phyloP scores from a whole-genome alignment of 371 early-diverging fungal genomes.

The Spiromyces aspiralis region DNA sequence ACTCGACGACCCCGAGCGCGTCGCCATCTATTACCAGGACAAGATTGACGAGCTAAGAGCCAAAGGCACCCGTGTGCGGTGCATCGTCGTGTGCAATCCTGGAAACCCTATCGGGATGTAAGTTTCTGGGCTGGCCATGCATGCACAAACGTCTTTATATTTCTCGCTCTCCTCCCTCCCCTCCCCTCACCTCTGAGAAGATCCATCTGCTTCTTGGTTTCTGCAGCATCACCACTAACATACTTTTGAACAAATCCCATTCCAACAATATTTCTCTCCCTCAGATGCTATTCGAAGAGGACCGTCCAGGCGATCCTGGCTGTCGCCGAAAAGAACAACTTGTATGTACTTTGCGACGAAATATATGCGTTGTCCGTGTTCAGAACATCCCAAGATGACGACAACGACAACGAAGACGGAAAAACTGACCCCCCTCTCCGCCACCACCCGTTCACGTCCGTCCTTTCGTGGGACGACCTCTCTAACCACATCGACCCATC shows the following conservation, averaged over 20 bases:
- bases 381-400: constrained; percentile 11
- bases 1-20: constrained; percentile 22
- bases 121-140: no score
- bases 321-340: constrained; percentile 40
- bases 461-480: constrained; percentile 35
- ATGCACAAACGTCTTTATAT: no score
- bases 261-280: neutral
- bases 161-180: no score
- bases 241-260: neutral
- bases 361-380: constrained; percentile 62
- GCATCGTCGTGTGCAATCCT: constrained; percentile 48
- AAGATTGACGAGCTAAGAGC: constrained; percentile 22
- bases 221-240: no score
- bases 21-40: constrained; percentile 24
- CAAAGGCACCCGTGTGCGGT: constrained; percentile 29
- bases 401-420: neutral
- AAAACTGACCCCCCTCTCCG: neutral
- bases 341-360: constrained; percentile 65
- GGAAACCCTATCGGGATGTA: constrained; percentile 45
- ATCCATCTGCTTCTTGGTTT: no score
- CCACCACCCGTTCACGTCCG: constrained; percentile 31
- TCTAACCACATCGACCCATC: constrained; percentile 40
- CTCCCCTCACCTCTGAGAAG: no score
- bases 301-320: constrained; percentile 34
- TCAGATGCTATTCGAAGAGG: constrained; percentile 27